Evolutionary conservation across 352 stramenopile species (phyloP), one percentile per base, ranked within the genome.

Genomic region (Phytopythium helicoides): DNA sequence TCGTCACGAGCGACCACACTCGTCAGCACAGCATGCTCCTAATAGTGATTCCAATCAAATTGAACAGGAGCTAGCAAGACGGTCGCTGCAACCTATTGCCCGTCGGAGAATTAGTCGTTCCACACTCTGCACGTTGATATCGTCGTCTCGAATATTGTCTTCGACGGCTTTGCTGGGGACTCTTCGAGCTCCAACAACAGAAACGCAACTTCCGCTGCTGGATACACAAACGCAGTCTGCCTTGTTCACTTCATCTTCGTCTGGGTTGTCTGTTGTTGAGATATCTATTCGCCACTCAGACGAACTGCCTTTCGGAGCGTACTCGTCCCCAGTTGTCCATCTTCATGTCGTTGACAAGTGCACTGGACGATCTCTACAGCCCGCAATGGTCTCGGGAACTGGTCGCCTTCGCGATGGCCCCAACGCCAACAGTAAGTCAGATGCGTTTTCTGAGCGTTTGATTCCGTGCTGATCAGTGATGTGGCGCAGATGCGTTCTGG

Each of bases 271-370:
- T 7, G 14, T 38, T 41, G 56, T 87, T 16, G 63, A 69, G 16
- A 45, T 89, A 25, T 63, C 58, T 21, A 64, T 74, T 22, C 44
- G 67, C 18, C 67, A 63, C 23, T 81, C 71, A 0, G 76, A 86
- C 42, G 73, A 85, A 28, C 55, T 87, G 52, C 76, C 74, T 16
- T 82, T 85, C 47, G 60, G 56, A 39, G 68, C 55, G 10, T 78
- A 69, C 45, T 69, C 58, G 2, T 60, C 64, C 31, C 79, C 79
- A 5, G 55, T 78, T 1, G 65, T 86, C 15, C 56, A 64, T 4
- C 44, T 87, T 15, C 68, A 86, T 44, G 35, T 85, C 8, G 61
- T 87, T 1, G 72, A 87, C 25, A 38, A 65, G 35, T 86, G 76
- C 56, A 79, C 76, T 0, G 79, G 79, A 5, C 60, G 63, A 53